Conservation (phyloP, 805 yeast genomes). For the Yamadazyma sp. region DNA sequence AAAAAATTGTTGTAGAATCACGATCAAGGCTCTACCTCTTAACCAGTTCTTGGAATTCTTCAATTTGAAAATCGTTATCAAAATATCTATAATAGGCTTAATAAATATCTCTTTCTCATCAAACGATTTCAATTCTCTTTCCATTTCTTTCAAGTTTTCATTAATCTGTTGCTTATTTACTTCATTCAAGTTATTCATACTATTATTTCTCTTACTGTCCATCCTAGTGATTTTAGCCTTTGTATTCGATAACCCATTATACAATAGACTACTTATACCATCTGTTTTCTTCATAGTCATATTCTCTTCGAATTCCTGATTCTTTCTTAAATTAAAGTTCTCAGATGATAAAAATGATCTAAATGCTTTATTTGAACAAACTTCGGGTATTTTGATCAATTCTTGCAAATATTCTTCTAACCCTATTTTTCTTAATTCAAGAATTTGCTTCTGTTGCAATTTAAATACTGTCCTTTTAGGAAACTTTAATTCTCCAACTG, state of each 20-base stretch:
- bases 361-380: slow-evolving; percentile 71
- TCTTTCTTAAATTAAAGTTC: slow-evolving; percentile 29
- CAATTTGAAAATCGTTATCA: slow-evolving; percentile 67
- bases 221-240: slow-evolving; percentile 1
- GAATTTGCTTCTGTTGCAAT: slow-evolving; percentile 61
- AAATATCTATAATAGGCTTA: slow-evolving; percentile 76
- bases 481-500: slow-evolving; percentile 47
- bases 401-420: slow-evolving; percentile 61
- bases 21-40: slow-evolving; percentile 77
- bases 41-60: slow-evolving; percentile 70
- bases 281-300: slow-evolving; percentile 19
- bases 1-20: slow-evolving; percentile 77
- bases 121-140: slow-evolving; percentile 50
- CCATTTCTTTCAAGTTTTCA: slow-evolving; percentile 46
- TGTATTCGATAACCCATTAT: slow-evolving; percentile 21
- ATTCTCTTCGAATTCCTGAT: slow-evolving; percentile 25
- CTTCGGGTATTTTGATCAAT: slow-evolving; percentile 58
- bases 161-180: slow-evolving; percentile 12
- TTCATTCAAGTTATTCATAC: slow-evolving; percentile 4
- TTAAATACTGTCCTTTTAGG: slow-evolving; percentile 66
- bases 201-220: background rate
- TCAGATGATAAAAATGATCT: slow-evolving; percentile 78
- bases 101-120: slow-evolving; percentile 53
- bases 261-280: slow-evolving; percentile 16
- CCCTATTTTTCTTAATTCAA: slow-evolving; percentile 59